Conservation (phyloP, 2,329 filamentous ascomycete genomes). For the Nemania sp. region DNA sequence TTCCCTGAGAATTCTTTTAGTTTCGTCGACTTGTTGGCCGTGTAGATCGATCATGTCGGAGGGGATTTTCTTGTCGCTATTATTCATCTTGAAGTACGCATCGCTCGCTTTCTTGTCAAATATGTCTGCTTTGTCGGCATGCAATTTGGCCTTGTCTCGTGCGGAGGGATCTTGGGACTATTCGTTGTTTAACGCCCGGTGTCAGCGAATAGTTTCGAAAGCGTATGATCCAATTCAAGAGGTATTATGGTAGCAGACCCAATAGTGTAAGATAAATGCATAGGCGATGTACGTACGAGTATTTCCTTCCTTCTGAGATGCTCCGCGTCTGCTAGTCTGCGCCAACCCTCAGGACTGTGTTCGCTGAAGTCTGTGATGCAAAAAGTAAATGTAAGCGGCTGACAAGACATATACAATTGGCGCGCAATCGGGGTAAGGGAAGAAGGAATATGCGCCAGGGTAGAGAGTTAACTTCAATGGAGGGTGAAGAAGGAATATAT, state of each 20-base stretch:
- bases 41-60: conserved; percentile 97
- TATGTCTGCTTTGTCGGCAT: conserved; percentile 85
- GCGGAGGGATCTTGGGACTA: conserved; percentile 84
- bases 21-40: conserved; percentile 94
- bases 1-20: conserved; percentile 88
- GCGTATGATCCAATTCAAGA: not conserved
- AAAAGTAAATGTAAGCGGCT: conserved; percentile 28
- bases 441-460: no score
- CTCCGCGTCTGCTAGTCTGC: no score
- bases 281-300: conserved; percentile 61
- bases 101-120: conserved; percentile 94
- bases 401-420: conserved; percentile 15
- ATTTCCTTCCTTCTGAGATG: conserved; percentile 76
- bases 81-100: conserved; percentile 77
- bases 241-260: not conserved
- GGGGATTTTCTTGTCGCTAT: no score
- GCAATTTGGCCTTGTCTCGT: conserved; percentile 80
- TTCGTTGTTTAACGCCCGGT: not conserved
- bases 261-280: not conserved
- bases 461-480: no score
- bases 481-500: not conserved
- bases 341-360: conserved; percentile 76
- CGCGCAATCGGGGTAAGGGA: not conserved
- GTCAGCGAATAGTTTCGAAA: not conserved
- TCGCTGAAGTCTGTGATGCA: conserved; percentile 76